Percentiles rank a stretch among this genome's conserved stretches.
These are phyloP conservation scores for Soucietia sequanensis DNA, from an alignment of 805 yeast genomes.

Conservation along the genomic window DNA sequence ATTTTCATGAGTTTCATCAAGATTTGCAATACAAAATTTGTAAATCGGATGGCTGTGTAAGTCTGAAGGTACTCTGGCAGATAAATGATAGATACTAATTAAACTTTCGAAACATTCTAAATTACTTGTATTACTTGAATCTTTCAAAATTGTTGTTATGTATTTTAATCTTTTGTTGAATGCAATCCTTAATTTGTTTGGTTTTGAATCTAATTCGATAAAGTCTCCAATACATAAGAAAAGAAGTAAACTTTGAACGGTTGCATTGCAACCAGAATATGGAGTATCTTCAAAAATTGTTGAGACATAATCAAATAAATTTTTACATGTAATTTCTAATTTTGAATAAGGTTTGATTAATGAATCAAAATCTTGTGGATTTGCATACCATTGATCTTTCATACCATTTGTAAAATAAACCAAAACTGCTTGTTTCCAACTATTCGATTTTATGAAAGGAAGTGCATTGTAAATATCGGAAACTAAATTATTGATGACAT, in stretches of 20 bases:
- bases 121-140: slow-evolving; percentile 22
- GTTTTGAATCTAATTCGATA: slow-evolving; percentile 25
- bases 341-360: slow-evolving; percentile 21
- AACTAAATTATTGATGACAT: slow-evolving; percentile 21
- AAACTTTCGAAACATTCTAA: slow-evolving; percentile 36
- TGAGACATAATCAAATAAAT: slow-evolving; percentile 31
- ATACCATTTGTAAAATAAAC: slow-evolving; percentile 30
- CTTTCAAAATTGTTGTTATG: slow-evolving; percentile 25
- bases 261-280: slow-evolving; percentile 14
- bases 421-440: slow-evolving; percentile 37
- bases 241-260: slow-evolving; percentile 32
- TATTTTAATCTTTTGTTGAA: slow-evolving; percentile 38
- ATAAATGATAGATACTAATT: slow-evolving; percentile 34
- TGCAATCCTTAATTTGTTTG: slow-evolving; percentile 29
- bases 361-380: slow-evolving; percentile 33
- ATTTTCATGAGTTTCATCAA: slow-evolving; percentile 30
- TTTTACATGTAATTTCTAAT: slow-evolving; percentile 22
- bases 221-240: slow-evolving; percentile 35
- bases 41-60: slow-evolving; percentile 25
- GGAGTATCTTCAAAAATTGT: slow-evolving; percentile 28
- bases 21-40: slow-evolving; percentile 25
- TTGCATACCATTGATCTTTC: slow-evolving; percentile 34
- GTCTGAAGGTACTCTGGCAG: slow-evolving; percentile 24
- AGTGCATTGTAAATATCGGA: slow-evolving; percentile 19
- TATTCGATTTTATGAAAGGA: slow-evolving; percentile 26